phyloP scores from a whole-genome alignment of 495 filamentous ascomycete species.

The Daldinia childiae region DNA sequence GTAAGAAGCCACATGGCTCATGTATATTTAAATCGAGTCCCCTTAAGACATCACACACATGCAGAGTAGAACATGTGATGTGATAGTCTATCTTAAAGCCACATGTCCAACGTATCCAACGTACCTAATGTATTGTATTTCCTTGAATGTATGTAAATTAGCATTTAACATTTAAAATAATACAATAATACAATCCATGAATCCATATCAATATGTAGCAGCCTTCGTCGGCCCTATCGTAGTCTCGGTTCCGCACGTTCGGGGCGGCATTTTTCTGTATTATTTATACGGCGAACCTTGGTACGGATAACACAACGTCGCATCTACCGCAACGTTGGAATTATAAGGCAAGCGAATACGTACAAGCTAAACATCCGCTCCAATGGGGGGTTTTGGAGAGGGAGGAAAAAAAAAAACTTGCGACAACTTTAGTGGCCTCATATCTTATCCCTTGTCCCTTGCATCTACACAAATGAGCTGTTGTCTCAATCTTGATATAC shows the following conservation, averaged over 20 bases:
- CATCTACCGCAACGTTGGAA: not conserved
- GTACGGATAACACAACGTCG: not conserved
- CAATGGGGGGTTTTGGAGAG: no score
- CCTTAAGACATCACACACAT: not conserved
- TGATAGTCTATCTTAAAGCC: not conserved
- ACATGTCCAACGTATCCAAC: not conserved
- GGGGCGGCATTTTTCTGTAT: conserved; percentile 6
- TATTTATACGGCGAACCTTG: not conserved
- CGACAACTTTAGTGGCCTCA: no score
- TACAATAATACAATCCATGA: no score
- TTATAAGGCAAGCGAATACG: not conserved
- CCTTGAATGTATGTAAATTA: no score
- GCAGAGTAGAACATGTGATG: not conserved
- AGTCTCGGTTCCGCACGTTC: conserved; percentile 25
- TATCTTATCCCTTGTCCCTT: not conserved
- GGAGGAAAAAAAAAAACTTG: no score
- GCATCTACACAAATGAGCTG: not conserved
- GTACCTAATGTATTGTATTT: no score
- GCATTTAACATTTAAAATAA: no score
- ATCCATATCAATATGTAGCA: no score
- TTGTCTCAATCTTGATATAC: not conserved
- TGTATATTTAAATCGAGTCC: not conserved
- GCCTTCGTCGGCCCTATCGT: not conserved
- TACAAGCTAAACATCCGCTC: not conserved
- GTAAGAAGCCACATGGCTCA: not conserved